A percentile compares a stretch with the other conserved stretches of the same genome.
Conservation (phyloP, 2,329 filamentous ascomycete species). For the Trichoderma brevicompactum region DNA sequence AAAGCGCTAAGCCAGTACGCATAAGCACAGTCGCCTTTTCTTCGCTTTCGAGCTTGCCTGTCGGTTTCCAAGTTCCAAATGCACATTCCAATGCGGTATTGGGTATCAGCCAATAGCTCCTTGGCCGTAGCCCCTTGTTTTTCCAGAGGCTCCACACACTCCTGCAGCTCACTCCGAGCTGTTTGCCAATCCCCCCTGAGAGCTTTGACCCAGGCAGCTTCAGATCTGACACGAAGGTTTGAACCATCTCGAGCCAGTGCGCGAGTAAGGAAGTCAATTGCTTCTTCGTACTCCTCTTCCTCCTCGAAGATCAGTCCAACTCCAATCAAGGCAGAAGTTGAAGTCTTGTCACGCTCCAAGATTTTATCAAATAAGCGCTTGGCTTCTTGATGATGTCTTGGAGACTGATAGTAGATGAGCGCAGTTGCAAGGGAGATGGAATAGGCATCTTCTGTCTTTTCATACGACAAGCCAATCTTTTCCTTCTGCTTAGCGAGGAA, state of each 20-base stretch:
- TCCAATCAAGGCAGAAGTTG: slow-evolving; percentile 82
- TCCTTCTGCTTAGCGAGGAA: slow-evolving; percentile 63
- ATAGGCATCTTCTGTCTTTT: slow-evolving; percentile 73
- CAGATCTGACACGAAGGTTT: slow-evolving; percentile 80
- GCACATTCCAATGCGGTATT: slow-evolving; percentile 86
- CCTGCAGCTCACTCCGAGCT: slow-evolving; percentile 71
- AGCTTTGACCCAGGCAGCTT: slow-evolving; percentile 91
- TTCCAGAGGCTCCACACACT: slow-evolving; percentile 68
- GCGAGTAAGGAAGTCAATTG: slow-evolving; percentile 77
- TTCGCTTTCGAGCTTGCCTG: slow-evolving; percentile 74
- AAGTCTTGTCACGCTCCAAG: slow-evolving; percentile 72
- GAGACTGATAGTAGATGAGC: slow-evolving; percentile 86
- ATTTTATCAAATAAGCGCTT: slow-evolving; percentile 84
- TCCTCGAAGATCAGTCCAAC: slow-evolving; percentile 92
- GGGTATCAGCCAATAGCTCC: slow-evolving; percentile 80
- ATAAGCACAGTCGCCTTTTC: slow-evolving; percentile 73
- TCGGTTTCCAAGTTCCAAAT: slow-evolving; percentile 83
- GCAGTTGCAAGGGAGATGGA: slow-evolving; percentile 83
- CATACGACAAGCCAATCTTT: slow-evolving; percentile 70
- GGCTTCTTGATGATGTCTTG: slow-evolving; percentile 86
- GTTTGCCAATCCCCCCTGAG: slow-evolving; percentile 74
- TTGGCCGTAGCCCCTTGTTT: slow-evolving; percentile 58
- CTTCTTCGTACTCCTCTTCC: slow-evolving; percentile 83
- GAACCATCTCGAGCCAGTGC: slow-evolving; percentile 73
- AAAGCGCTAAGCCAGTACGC: slow-evolving; percentile 80